These are phyloP conservation scores for Modicella reniformis DNA, from an alignment of 371 early-diverging fungal genomes.

Conservation along the genomic window DNA sequence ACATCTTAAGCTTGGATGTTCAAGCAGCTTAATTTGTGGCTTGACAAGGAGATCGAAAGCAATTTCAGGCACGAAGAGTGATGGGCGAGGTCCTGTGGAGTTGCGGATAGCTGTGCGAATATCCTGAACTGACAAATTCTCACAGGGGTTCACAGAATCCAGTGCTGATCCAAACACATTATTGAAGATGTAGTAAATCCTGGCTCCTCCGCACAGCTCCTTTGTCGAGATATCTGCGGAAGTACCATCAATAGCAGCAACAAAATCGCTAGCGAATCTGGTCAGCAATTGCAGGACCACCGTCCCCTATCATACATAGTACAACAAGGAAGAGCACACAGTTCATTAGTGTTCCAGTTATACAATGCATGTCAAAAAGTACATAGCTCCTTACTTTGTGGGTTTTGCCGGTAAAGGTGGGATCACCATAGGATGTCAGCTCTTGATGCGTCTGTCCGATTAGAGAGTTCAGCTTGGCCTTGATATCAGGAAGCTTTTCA, in stretches of 20 bases:
- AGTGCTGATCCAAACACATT: constrained; percentile 83
- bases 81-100: constrained; percentile 86
- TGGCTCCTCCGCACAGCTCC: constrained; percentile 92
- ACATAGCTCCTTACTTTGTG: constrained; percentile 60
- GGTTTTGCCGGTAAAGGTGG: constrained; percentile 63
- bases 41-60: constrained; percentile 90
- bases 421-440: constrained; percentile 77
- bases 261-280: constrained; percentile 83
- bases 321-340: background rate
- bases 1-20: constrained; percentile 84
- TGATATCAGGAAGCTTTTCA: constrained; percentile 84
- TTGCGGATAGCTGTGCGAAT: constrained; percentile 92
- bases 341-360: background rate
- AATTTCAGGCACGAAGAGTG: constrained; percentile 90
- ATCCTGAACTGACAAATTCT: constrained; percentile 81
- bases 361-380: background rate
- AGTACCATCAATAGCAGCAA: constrained; percentile 84
- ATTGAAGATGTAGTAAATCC: constrained; percentile 92
- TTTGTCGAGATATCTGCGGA: constrained; percentile 86
- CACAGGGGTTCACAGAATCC: constrained; percentile 78
- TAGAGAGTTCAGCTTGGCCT: constrained; percentile 79
- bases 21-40: constrained; percentile 82
- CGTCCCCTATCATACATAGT: constrained; percentile 59
- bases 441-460: constrained; percentile 86
- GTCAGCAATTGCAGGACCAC: constrained; percentile 82